Evolutionary conservation across 768 basidiomycete genomes (phyloP), one percentile per base, ranked within the genome.

Genomic region (Mycena haematopus): DNA sequence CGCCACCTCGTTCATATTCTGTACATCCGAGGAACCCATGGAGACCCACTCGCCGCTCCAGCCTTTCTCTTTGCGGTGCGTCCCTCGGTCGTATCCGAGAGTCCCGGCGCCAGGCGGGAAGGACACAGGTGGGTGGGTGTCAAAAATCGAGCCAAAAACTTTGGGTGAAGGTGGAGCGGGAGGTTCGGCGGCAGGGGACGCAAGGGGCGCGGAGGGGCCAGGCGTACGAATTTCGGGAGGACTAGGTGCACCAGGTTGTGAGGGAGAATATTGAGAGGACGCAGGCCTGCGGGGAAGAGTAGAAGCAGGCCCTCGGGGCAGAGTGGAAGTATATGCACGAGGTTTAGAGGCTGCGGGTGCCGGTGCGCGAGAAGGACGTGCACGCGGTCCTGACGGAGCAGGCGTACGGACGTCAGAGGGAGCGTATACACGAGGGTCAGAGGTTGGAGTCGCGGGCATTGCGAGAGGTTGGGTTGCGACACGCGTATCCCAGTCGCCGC

Each of bases 1-100:
- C 36, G 58, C 65, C 15, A 67, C 65, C 7, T 67, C 62, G 54
- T 66, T 54, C 61, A 63, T 63, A 15, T 17, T 65, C 33, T 53
- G 58, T 21, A 67, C 42, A 2, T 42, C 44, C n/a, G 13, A 29
- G 15, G 13, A 29, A 10, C 33, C 56, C 8, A 19, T 25, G 5
- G 44, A 17, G 22, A 66, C 65, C 65, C 65, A 67, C 61, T 67
- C 65, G 27, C 65, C 65, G 35, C 47, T 57, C 65, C 62, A 67
- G 2, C 62, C 65, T 21, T 50, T 46, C 54, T 64, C 66, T 14
- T 14, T 42, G 46, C 66, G 66, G 19, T 63, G 62, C 22, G 62
- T 67, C 1, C 63, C 58, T 6, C 53, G 35, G 11, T 58, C 63
- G 17, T 47, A 52, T 15, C 62, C 62, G 29, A 46, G 11, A 8